These are phyloP conservation scores for Fusarium bactridioides DNA, from an alignment of 2,329 filamentous ascomycete genomes.

Conservation along the genomic window DNA sequence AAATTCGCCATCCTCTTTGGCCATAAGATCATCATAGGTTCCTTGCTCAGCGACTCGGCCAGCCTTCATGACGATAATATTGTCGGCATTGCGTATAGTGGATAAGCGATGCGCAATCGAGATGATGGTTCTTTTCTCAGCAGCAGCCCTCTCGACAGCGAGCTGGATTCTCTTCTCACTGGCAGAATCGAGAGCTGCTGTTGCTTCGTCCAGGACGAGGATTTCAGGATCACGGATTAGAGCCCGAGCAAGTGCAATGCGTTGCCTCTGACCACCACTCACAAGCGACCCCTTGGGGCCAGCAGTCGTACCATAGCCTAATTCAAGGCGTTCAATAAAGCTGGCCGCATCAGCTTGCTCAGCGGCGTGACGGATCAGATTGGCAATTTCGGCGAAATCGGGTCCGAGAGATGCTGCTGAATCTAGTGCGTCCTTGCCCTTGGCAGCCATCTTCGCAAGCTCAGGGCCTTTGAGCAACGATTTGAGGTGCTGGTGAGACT, in stretches of 20 bases:
- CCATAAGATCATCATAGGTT: constrained; percentile 66
- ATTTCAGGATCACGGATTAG: constrained; percentile 64
- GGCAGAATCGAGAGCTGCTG: constrained; percentile 65
- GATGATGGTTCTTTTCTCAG: constrained; percentile 67
- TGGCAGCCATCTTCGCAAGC: neutral
- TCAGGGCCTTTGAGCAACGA: neutral
- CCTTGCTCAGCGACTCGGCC: constrained; percentile 70
- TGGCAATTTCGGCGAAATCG: neutral
- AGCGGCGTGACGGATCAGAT: neutral
- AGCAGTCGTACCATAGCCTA: constrained; percentile 61
- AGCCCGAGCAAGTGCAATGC: constrained; percentile 65
- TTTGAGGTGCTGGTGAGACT: neutral
- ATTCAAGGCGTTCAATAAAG: constrained; percentile 63
- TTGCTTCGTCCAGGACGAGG: constrained; percentile 68
- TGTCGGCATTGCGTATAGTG: constrained; percentile 69
- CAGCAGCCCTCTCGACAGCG: constrained; percentile 52
- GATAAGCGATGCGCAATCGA: constrained; percentile 70
- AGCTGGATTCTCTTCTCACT: constrained; percentile 63
- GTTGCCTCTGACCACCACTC: constrained; percentile 67
- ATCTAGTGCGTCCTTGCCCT: neutral
- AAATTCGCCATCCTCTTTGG: constrained; percentile 58
- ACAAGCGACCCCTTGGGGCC: constrained; percentile 63
- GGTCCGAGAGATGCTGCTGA: neutral
- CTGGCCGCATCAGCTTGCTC: constrained; percentile 37
- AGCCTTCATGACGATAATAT: constrained; percentile 71